Base-by-base conservation (phyloP, 2,329 filamentous ascomycete genomes). In the Chrysoporthe austroafricana region DNA sequence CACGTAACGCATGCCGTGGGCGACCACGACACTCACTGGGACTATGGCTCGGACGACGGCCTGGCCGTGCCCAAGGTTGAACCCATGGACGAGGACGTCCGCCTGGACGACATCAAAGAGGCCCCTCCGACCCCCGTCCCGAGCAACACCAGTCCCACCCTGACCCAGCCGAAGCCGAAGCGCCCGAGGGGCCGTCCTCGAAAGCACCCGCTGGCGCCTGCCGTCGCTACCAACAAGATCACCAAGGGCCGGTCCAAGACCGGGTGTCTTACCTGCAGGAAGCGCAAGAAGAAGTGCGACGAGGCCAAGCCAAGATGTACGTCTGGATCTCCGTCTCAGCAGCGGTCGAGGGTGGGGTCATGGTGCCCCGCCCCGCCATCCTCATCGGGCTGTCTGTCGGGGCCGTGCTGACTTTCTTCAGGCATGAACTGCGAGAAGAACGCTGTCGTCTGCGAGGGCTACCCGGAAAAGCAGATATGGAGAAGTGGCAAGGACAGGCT, bases 341-440 rank as follows among this genome's bases (percentile, higher is more conserved):
- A 44, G 18, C 44, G 21, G 59, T 11, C 26, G 50, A 16, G 57
- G 44, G 34, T 56, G 36, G 36, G 36, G 6, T 39, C 6, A 39
- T 39, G 36, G 36, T 39, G 36, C 36, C 9, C 36, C 36, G 9
- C 36, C 36, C 9, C 36, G 36, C 36, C 36, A 39, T 39, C 36
- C 36, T 39, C 36, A 26, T 46, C 26, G 21, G 13, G 39, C 34
- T 69, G 26, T 13, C 57, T 32, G 18, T 36, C 26, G 39, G 32
- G 63, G 66, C 32, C 54, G 3, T 64, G n/a, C 59, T 58, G 18
- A 63, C 57, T 6, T 60, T 26, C 36, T 8, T 42, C 64, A 93
- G 91, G 92, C 73, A 85, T 93, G 78, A 96, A 96, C 74, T 97
- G 94, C 75, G 91, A 96, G 79, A 97, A 97, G 84, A 97, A 97